Conservation (phyloP, 257 asterid genomes). For the Paulownia fortunei region DNA sequence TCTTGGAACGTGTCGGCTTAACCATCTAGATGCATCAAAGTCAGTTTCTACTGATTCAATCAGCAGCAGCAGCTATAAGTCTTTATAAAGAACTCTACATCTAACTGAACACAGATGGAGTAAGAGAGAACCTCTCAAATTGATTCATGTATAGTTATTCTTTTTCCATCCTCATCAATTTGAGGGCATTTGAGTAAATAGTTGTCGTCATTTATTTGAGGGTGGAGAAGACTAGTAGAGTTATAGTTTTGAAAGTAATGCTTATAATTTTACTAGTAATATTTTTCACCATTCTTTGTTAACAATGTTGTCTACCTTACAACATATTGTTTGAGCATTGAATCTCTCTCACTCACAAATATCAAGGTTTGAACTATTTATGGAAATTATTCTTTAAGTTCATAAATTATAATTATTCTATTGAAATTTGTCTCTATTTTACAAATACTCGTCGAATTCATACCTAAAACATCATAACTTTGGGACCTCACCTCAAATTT, state of each 20-base stretch:
- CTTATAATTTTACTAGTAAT: neutral
- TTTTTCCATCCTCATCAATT: neutral
- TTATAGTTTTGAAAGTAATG: conserved; percentile 5
- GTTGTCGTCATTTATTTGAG: conserved; percentile 9
- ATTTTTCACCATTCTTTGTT: neutral
- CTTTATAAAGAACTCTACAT: neutral
- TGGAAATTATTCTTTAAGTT: too few species aligned
- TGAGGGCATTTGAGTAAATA: conserved; percentile 17
- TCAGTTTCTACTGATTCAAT: conserved; percentile 53
- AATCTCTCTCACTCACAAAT: too few species aligned
- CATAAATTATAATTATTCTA: too few species aligned
- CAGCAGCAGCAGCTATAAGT: conserved; percentile 14
- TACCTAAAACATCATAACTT: too few species aligned
- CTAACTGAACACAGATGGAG: conserved; percentile 10
- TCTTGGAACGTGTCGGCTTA: conserved; percentile 86
- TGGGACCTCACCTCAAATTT: too few species aligned
- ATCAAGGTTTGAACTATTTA: too few species aligned
- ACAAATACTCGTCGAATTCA: too few species aligned
- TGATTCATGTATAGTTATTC: conserved; percentile 25
- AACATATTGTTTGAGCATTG: too few species aligned
- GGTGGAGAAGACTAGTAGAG: conserved; percentile 16
- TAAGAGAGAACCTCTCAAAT: conserved; percentile 16
- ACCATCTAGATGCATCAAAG: conserved; percentile 77
- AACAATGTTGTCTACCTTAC: too few species aligned
- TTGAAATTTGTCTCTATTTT: too few species aligned